Evolutionary conservation across 495 filamentous ascomycete species (phyloP).

Genomic region (Talaromyces proteolyticus): DNA sequence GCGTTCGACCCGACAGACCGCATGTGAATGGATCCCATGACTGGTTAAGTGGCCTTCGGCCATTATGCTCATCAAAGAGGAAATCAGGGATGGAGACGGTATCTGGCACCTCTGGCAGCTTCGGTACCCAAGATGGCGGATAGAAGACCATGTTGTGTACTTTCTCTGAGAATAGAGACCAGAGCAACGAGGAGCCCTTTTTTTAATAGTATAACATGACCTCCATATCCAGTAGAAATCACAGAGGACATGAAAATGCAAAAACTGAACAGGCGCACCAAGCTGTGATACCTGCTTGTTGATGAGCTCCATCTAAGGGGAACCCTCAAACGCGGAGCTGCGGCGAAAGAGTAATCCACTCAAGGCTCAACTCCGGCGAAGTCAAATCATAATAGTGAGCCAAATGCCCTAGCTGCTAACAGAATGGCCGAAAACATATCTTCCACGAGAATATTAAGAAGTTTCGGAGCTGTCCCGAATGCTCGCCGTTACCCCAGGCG

Average conservation of each 20-base stretch:
- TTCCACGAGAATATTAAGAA: constrained; percentile 4
- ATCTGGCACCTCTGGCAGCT: constrained; percentile 67
- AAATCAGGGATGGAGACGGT: constrained; percentile 73
- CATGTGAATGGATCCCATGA: constrained; percentile 76
- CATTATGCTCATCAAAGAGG: constrained; percentile 68
- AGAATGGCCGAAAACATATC: constrained; percentile 3
- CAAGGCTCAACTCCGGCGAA: constrained; percentile 4
- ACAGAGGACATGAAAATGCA: background rate
- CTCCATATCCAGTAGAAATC: constrained; percentile 2
- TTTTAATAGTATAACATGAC: constrained; percentile 1
- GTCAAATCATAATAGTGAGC: constrained; percentile 5
- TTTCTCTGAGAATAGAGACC: background rate
- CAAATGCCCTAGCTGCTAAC: constrained; percentile 5
- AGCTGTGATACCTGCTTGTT: constrained; percentile 4
- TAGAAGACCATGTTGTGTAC: constrained; percentile 66
- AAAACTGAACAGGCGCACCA: constrained; percentile 3
- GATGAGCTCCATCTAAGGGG: constrained; percentile 1
- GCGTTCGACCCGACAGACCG: constrained; percentile 67
- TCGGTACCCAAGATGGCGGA: constrained; percentile 61
- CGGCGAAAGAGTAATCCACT: constrained; percentile 5
- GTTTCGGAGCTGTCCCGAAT: constrained; percentile 1
- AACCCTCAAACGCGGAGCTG: constrained; percentile 3
- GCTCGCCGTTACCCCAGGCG: background rate
- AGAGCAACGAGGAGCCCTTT: constrained; percentile 1
- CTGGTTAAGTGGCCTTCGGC: constrained; percentile 56